phyloP scores from a whole-genome alignment of 805 yeast genomes.

The Ogataea degrootiae region DNA sequence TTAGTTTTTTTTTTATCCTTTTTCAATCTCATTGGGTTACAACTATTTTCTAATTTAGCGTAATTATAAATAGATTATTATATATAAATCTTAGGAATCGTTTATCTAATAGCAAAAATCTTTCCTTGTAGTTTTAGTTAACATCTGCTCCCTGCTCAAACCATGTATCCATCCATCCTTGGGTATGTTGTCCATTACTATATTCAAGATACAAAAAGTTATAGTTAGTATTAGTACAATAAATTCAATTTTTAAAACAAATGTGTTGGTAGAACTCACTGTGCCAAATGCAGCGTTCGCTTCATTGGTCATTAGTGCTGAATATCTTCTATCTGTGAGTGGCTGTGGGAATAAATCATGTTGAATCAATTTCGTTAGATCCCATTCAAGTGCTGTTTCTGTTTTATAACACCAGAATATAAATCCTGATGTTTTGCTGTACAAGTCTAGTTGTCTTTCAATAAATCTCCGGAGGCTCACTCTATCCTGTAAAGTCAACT shows the following conservation, averaged over 20 bases:
- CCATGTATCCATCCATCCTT: too few species aligned
- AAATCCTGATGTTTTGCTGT: slow-evolving; percentile 47
- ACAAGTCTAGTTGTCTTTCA: slow-evolving; percentile 58
- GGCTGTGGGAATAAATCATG: slow-evolving; percentile 60
- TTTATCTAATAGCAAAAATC: too few species aligned
- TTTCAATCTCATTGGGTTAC: too few species aligned
- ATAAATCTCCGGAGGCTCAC: slow-evolving; percentile 46
- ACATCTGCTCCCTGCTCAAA: too few species aligned
- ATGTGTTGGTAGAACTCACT: slow-evolving; percentile 11
- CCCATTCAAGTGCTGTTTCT: slow-evolving; percentile 66
- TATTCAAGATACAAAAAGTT: not conserved
- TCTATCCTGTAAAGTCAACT: slow-evolving; percentile 41
- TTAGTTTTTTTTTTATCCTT: too few species aligned
- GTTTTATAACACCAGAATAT: slow-evolving; percentile 72
- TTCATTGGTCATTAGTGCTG: slow-evolving; percentile 51
- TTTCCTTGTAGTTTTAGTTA: too few species aligned
- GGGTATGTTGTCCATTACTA: not conserved
- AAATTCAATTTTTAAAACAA: not conserved
- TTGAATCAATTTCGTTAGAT: slow-evolving; percentile 45
- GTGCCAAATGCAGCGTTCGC: not conserved
- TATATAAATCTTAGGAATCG: too few species aligned
- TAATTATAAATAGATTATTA: too few species aligned
- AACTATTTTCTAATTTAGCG: too few species aligned
- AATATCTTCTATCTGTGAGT: slow-evolving; percentile 57
- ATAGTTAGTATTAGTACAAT: not conserved